Conservation (phyloP, 345 rosid genomes). For the Psidium guajava region DNA sequence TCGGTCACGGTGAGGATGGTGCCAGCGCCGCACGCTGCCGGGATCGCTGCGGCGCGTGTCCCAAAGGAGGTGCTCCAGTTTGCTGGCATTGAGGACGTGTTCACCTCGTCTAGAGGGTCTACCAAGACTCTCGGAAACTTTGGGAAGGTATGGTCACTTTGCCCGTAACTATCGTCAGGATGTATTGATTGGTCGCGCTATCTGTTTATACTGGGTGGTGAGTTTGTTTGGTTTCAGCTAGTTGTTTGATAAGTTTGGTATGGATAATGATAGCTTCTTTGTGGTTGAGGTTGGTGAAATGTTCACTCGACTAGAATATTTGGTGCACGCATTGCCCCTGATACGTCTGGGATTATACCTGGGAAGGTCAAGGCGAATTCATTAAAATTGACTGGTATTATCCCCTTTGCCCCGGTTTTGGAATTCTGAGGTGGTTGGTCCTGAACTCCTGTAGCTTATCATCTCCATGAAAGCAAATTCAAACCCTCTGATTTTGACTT, state of each 20-base stretch:
- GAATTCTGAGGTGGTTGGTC: not conserved
- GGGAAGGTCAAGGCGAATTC: too few species aligned
- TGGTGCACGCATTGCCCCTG: not conserved
- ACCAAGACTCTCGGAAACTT: constrained; percentile 81
- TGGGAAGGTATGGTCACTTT: constrained; percentile 39
- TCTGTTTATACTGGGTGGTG: not conserved
- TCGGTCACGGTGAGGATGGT: constrained; percentile 69
- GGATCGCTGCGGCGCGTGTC: constrained; percentile 78
- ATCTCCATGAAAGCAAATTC: not conserved
- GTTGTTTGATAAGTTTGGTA: not conserved
- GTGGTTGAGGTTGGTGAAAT: not conserved
- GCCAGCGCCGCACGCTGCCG: constrained; percentile 74
- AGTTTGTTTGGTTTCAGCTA: not conserved
- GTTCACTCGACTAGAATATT: not conserved
- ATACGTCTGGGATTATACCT: too few species aligned
- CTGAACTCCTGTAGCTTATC: not conserved
- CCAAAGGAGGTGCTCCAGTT: constrained; percentile 84
- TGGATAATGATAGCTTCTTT: not conserved
- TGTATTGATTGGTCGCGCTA: not conserved
- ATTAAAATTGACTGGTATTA: too few species aligned
- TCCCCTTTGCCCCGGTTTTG: not conserved
- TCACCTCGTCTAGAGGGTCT: constrained; percentile 70
- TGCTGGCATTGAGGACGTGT: constrained; percentile 77
- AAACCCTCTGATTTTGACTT: not conserved
- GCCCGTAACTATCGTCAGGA: not conserved